A percentile compares a stretch with the other conserved stretches of the same genome.
phyloP scores from a whole-genome alignment of 176 grass and related monocot genomes.

The Aegilops speltoides region DNA sequence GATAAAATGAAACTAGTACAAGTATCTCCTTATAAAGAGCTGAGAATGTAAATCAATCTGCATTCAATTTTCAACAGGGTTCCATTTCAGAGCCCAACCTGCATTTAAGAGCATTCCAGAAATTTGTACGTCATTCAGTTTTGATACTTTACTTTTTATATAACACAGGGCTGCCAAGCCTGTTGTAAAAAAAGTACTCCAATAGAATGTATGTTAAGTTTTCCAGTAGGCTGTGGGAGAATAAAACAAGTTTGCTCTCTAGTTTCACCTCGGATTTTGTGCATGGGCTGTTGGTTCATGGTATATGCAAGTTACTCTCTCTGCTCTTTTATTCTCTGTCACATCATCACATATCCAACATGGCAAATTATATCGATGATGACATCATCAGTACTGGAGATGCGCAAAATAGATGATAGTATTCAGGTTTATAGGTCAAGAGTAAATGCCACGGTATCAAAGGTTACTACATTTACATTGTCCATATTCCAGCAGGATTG shows the following conservation, averaged over 20 bases:
- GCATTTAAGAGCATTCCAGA: neutral
- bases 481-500: neutral
- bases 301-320: neutral
- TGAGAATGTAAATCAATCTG: constrained; percentile 26
- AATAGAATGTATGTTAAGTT: neutral
- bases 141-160: neutral
- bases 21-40: neutral
- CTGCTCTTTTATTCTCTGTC: neutral
- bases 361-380: neutral
- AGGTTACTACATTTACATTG: neutral
- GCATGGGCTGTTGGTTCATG: neutral
- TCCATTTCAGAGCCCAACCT: constrained; percentile 6
- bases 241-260: neutral
- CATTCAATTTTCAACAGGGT: constrained; percentile 14
- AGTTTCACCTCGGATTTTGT: neutral
- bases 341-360: neutral
- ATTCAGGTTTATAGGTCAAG: neutral
- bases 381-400: neutral
- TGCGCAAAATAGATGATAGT: neutral
- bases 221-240: neutral
- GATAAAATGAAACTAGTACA: constrained; percentile 5
- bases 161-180: neutral
- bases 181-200: neutral
- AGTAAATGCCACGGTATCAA: neutral
- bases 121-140: neutral